Base-by-base conservation (phyloP, 495 filamentous ascomycete species). In the Aspergillus asperescens region DNA sequence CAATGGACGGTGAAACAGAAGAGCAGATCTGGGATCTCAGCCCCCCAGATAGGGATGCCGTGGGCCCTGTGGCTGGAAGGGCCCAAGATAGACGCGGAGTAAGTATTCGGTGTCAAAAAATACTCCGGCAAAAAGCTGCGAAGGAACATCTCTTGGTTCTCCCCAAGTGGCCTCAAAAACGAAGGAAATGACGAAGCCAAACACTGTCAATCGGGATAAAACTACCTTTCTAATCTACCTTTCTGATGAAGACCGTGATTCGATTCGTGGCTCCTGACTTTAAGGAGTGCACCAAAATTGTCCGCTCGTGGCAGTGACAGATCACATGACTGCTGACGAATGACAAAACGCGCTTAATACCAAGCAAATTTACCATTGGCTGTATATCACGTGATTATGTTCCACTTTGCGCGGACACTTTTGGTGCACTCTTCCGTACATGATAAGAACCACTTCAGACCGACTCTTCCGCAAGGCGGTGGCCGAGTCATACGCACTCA, bases 101-200 rank as follows among this genome's bases (percentile, higher is more conserved):
- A 35, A 47, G 29, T 35, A 12, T 3, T 47, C 44, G 44, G 44
- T n/a, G 24, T 35, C 18, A 19, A n/a, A 24, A 47, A 20, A 23
- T 47, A 47, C 44, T 47, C 44, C 44, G 44, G 15, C 29, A 35
- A 19, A 24, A 13, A n/a, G n/a, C n/a, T n/a, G n/a, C 29, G 29
- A 46, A 34, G 10, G 18, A 23, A 44, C 5, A 24, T n/a, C 7
- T 16, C 23, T 6, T 28, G 29, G 41, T 29, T 44, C 24, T 42
- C 39, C 25, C 35, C 35, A 6, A 15, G 20, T 24, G 20, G 13
- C 18, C 16, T 13, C 12, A 25, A 31, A 38, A 15, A 38, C 12
- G 31, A 22, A 25, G 3, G 31, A 22, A 25, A 1, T 10, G 39
- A 13, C 13, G 25, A 42, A 42, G 25, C 9, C 19, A 42, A 42